Evolutionary conservation across 805 yeast species (phyloP).

Genomic region (Ogataea glucozyma): DNA sequence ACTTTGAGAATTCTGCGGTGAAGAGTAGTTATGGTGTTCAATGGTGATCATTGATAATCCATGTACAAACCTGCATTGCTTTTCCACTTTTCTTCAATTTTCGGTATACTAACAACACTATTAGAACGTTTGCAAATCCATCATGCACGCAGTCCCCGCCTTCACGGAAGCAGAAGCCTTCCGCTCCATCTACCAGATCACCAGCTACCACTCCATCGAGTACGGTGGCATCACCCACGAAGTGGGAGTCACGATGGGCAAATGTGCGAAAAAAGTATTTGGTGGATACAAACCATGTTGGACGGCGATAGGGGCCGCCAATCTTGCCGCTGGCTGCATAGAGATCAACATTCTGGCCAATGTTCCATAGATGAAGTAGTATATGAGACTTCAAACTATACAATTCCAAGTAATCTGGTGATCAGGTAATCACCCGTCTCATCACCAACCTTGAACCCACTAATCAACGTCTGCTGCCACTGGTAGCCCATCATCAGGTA

Average conservation of each 20-base stretch:
- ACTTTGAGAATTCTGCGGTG: background rate
- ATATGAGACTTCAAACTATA: background rate
- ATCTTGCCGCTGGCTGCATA: conserved; percentile 14
- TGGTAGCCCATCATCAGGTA: conserved; percentile 6
- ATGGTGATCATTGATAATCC: no score
- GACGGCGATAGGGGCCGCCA: conserved; percentile 15
- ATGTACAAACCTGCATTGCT: no score
- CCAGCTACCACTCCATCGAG: conserved; percentile 13
- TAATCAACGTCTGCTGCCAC: conserved; percentile 9
- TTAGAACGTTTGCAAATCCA: conserved; percentile 14
- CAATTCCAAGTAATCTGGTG: no score
- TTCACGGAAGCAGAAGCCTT: conserved; percentile 15
- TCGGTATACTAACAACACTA: background rate
- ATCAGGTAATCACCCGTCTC: no score
- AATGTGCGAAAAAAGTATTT: conserved; percentile 10
- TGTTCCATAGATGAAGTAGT: conserved; percentile 6
- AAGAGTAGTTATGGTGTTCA: no score
- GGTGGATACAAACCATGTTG: conserved; percentile 17
- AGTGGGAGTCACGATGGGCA: conserved; percentile 8
- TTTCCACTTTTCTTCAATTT: no score
- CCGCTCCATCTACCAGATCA: conserved; percentile 15
- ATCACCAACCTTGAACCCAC: no score
- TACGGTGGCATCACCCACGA: conserved; percentile 18
- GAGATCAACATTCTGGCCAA: conserved; percentile 16
- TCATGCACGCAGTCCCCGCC: conserved; percentile 16